These are phyloP conservation scores for Fusarium sp. DNA, from an alignment of 2,329 filamentous ascomycete genomes.

Conservation along the genomic window DNA sequence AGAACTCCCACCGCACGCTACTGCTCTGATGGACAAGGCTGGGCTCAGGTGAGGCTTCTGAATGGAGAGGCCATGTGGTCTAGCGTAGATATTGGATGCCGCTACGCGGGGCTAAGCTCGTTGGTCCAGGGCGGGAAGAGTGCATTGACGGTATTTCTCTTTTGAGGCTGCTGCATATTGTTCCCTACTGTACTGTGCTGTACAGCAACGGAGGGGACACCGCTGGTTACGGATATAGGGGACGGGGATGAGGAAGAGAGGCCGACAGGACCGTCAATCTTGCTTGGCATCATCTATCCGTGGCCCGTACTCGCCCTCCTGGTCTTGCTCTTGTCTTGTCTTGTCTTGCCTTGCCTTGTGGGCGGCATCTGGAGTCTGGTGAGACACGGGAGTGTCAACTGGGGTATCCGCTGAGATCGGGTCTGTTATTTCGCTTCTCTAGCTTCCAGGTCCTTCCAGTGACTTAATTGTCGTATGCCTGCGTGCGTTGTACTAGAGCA, in stretches of 20 bases:
- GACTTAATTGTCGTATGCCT: neutral
- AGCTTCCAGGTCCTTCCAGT: neutral
- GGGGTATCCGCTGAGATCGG: conserved; percentile 41
- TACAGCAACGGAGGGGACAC: neutral
- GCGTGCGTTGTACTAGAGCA: neutral
- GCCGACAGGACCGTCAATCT: conserved; percentile 7
- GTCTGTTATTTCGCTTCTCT: conserved; percentile 6
- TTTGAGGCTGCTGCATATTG: conserved; percentile 33
- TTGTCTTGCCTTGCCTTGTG: conserved; percentile 43
- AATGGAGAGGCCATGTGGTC: conserved; percentile 33
- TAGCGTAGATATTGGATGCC: conserved; percentile 14
- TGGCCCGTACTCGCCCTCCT: conserved; percentile 3
- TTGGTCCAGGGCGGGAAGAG: conserved; percentile 9
- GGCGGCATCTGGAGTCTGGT: conserved; percentile 37
- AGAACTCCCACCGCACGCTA: conserved; percentile 44
- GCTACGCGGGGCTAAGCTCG: conserved; percentile 1
- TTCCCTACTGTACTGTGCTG: neutral
- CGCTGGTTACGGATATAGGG: conserved; percentile 17
- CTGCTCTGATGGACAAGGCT: conserved; percentile 28
- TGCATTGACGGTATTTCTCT: conserved; percentile 26
- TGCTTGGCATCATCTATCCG: conserved; percentile 7
- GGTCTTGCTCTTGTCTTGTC: conserved; percentile 32
- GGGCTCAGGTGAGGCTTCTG: conserved; percentile 43
- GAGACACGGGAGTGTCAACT: conserved; percentile 49
- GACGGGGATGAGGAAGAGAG: conserved; percentile 15